A percentile compares a stretch with the other conserved stretches of the same genome.
phyloP scores from a whole-genome alignment of 768 basidiomycete species.

The Leccinum uliginosum region DNA sequence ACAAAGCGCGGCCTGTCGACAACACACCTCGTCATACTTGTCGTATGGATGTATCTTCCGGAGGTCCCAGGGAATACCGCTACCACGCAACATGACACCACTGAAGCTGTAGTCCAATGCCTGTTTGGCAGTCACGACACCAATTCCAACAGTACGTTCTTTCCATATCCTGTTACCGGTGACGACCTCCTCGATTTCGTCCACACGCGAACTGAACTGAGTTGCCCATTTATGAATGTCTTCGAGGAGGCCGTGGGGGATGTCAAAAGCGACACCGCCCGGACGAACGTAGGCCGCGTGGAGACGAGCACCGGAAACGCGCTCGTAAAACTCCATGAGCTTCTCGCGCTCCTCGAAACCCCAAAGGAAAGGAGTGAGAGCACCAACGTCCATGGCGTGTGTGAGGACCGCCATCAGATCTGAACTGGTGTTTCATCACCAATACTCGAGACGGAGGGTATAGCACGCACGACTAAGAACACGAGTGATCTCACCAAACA shows the following conservation, averaged over 20 bases:
- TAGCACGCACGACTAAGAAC: slow-evolving; percentile 77
- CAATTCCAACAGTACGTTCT: slow-evolving; percentile 85
- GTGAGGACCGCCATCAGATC: slow-evolving; percentile 97
- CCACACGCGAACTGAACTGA: slow-evolving; percentile 84
- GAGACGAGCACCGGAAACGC: slow-evolving; percentile 94
- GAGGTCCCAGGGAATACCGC: slow-evolving; percentile 93
- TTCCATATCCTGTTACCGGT: slow-evolving; percentile 99
- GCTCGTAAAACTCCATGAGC: slow-evolving; percentile 99
- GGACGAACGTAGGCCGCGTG: slow-evolving; percentile 98
- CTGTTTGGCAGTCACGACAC: slow-evolving; percentile 86
- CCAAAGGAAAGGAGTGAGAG: slow-evolving; percentile 98
- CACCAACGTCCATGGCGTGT: slow-evolving; percentile 96
- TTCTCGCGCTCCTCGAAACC: slow-evolving; percentile 99
- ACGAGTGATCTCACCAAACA: slow-evolving; percentile 97
- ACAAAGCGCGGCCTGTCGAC: neutral
- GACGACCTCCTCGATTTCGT: slow-evolving; percentile 98
- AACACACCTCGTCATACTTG: slow-evolving; percentile 82
- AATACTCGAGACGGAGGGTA: slow-evolving; percentile 1
- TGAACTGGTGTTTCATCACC: slow-evolving; percentile 23
- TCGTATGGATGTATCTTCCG: slow-evolving; percentile 92
- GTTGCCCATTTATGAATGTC: slow-evolving; percentile 99
- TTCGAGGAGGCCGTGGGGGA: slow-evolving; percentile 97
- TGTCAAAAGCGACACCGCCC: slow-evolving; percentile 95
- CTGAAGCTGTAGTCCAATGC: slow-evolving; percentile 92
- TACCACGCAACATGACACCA: slow-evolving; percentile 95